Conservation (phyloP, 495 filamentous ascomycete genomes). For the Chaetomium fimeti region DNA sequence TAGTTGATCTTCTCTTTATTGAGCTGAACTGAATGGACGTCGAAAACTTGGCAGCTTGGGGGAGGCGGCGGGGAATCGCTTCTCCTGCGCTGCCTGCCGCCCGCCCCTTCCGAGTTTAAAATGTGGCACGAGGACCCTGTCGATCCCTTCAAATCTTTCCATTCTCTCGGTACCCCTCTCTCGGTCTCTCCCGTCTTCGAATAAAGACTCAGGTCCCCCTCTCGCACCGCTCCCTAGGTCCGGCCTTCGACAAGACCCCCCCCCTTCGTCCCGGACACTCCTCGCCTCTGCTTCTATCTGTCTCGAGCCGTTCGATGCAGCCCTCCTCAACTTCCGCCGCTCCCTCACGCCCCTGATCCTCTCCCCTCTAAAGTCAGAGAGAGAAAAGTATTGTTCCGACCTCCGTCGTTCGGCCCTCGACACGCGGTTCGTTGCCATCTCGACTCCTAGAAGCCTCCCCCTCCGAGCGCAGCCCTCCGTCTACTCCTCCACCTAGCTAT, state of each 20-base stretch:
- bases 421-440: neutral
- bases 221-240: neutral
- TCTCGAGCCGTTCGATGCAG: neutral
- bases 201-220: neutral
- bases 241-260: no score
- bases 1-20: neutral
- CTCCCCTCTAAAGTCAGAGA: neutral
- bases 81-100: neutral
- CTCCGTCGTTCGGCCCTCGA: no score
- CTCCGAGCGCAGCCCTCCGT: neutral
- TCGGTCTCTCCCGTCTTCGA: no score
- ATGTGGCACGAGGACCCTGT: constrained; percentile 1
- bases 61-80: neutral
- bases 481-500: neutral
- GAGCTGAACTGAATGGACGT: neutral
- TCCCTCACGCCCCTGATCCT: neutral
- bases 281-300: no score
- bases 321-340: neutral
- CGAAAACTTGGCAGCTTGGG: neutral
- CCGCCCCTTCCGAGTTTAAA: neutral
- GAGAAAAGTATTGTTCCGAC: no score
- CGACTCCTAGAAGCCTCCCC: neutral
- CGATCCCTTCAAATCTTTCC: neutral
- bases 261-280: no score
- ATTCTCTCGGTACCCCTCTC: neutral